Conservation (phyloP, 2,329 filamentous ascomycete species). For the Diaporthe vexans region DNA sequence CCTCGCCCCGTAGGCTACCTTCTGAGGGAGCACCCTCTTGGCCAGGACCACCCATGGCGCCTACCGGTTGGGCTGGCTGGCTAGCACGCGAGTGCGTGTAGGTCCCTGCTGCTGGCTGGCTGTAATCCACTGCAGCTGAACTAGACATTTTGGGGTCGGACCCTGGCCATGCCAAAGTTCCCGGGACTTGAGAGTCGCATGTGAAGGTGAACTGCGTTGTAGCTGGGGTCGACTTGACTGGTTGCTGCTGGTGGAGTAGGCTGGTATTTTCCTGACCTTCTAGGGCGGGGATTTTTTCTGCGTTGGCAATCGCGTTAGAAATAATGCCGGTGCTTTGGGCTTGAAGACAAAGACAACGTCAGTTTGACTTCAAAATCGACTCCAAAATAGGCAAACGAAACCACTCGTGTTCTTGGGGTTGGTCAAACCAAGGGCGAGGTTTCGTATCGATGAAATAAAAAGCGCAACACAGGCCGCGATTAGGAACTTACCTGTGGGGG, state of each 20-base stretch:
- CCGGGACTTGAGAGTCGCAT: conserved; percentile 89
- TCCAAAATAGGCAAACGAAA: conserved; percentile 26
- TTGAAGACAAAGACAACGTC: conserved; percentile 44
- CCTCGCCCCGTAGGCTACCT: conserved; percentile 36
- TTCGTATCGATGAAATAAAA: neutral
- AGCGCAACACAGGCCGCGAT: neutral
- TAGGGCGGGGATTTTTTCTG: conserved; percentile 76
- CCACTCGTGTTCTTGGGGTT: neutral
- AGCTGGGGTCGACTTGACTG: conserved; percentile 73
- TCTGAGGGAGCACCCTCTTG: conserved; percentile 35
- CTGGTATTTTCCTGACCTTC: conserved; percentile 84
- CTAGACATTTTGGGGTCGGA: conserved; percentile 51
- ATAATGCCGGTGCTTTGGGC: conserved; percentile 81
- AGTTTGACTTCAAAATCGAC: conserved; percentile 41
- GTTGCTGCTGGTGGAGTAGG: conserved; percentile 72
- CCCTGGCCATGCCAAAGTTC: conserved; percentile 82
- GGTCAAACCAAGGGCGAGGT: conserved; percentile 5
- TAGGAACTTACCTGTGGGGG: conserved; percentile 61
- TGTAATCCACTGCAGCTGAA: conserved; percentile 40
- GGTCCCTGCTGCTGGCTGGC: conserved; percentile 42
- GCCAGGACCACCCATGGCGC: neutral
- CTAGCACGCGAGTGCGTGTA: conserved; percentile 36
- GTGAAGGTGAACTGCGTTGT: conserved; percentile 97
- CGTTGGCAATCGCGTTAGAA: conserved; percentile 90
- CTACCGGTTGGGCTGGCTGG: conserved; percentile 25